These are phyloP conservation scores for Talaromyces sp. DNA, from an alignment of 2,329 filamentous ascomycete genomes.

Conservation along the genomic window DNA sequence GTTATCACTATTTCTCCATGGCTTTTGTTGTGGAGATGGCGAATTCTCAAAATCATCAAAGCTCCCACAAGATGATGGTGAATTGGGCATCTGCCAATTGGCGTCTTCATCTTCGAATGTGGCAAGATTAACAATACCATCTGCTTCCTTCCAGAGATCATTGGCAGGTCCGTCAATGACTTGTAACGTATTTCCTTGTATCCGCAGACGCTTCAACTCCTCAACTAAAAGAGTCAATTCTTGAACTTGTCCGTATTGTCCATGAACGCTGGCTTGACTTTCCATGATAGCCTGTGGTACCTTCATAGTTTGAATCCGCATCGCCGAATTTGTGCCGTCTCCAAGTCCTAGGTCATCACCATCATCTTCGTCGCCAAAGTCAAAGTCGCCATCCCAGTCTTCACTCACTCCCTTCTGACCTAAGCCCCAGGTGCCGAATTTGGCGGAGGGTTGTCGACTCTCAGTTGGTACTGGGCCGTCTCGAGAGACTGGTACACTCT, in stretches of 20 bases:
- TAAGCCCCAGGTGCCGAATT: slow-evolving; percentile 67
- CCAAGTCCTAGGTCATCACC: slow-evolving; percentile 23
- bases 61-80: slow-evolving; percentile 58
- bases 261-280: slow-evolving; percentile 63
- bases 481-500: slow-evolving; percentile 63
- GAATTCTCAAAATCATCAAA: slow-evolving; percentile 59
- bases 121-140: slow-evolving; percentile 65
- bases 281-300: slow-evolving; percentile 64
- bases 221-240: slow-evolving; percentile 65
- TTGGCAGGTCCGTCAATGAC: slow-evolving; percentile 55
- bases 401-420: slow-evolving; percentile 65
- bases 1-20: slow-evolving; percentile 34
- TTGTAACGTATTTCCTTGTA: slow-evolving; percentile 54
- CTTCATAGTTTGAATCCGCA: slow-evolving; percentile 33
- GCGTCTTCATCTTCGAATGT: slow-evolving; percentile 63
- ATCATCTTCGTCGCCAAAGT: slow-evolving; percentile 56
- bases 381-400: slow-evolving; percentile 69
- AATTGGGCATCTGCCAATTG: slow-evolving; percentile 49
- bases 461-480: slow-evolving; percentile 50
- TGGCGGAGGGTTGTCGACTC: slow-evolving; percentile 52
- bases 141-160: slow-evolving; percentile 63
- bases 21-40: slow-evolving; percentile 34
- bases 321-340: slow-evolving; percentile 25
- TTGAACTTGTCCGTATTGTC: slow-evolving; percentile 63
- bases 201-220: slow-evolving; percentile 61